Evolutionary conservation across 139 green algal genomes (phyloP), one percentile per base, ranked within the genome.

Genomic region (Tetraselmis striata): DNA sequence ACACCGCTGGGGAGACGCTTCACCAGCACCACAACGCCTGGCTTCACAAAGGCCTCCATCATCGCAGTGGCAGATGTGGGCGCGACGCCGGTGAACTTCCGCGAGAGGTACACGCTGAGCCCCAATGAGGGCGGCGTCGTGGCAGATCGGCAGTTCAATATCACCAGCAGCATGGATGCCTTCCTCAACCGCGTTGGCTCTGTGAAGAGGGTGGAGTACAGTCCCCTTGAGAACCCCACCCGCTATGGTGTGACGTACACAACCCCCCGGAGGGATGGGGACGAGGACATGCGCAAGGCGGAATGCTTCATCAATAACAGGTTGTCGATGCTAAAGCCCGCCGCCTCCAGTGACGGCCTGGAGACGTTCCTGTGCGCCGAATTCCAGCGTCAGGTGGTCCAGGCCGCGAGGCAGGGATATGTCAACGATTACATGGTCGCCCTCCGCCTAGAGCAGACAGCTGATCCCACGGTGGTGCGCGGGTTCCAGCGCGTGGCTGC

Each of bases 241-340:
- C 82, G 85, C 29, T 26, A 85, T 76, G 82, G 81, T 2, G 83
- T 89, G 25, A 81, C 77, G 74, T 81, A 86, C n/a, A 30, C 77
- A 2, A 75, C 59, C 29, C 25, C 84, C 0, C 84, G 84, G 1
- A 29, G 78, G 0, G 83, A 86, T 18, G 31, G 23, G 28, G 77
- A 59, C 2, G 79, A 83, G 75, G 85, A 87, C 31, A 32, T 89
- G 29, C 85, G 83, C 25, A 87, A 87, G 78, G 85, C 85, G 0
- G 85, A 87, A 80, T 31, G 86, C 24, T 85, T 89, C 83, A 85
- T 89, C 79, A 89, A 89, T 59, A 88, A 88, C 82, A 26, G 82
- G 11, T 31, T 26, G 2, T 31, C 59, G 28, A 22, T 28, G 31
- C 77, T 30, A 5, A 2, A 26, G 1, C 22, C 30, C n/a, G 26